These are phyloP conservation scores for Boletales sp. DNA, from an alignment of 768 basidiomycete species.

Conservation along the genomic window DNA sequence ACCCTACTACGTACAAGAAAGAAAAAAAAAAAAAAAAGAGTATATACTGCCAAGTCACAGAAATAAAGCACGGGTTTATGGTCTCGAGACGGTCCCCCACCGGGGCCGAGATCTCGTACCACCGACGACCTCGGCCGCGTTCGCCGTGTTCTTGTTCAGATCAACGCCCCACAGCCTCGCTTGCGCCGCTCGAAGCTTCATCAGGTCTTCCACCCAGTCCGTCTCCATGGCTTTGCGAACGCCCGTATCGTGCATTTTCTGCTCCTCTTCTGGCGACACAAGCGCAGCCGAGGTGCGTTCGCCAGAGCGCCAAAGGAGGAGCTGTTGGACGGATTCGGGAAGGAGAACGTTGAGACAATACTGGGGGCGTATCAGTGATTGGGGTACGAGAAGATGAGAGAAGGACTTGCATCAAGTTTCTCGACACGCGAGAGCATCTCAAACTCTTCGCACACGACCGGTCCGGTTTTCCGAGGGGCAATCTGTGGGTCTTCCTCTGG, in stretches of 20 bases:
- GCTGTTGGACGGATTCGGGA: constrained; percentile 66
- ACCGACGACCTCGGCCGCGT: constrained; percentile 12
- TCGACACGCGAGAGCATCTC: constrained; percentile 42
- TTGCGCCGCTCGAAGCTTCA: constrained; percentile 35
- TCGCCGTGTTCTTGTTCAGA: constrained; percentile 30
- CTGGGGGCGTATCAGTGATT: constrained; percentile 31
- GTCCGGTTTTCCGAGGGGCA: constrained; percentile 5
- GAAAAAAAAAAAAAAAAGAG: background rate
- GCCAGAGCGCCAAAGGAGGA: constrained; percentile 70
- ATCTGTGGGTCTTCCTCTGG: constrained; percentile 7
- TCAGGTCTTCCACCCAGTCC: constrained; percentile 70
- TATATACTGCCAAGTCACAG: background rate
- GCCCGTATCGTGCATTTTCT: constrained; percentile 48
- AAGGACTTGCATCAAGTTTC: constrained; percentile 47
- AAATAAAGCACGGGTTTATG: constrained; percentile 13
- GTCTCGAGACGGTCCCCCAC: constrained; percentile 17
- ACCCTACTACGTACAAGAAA: constrained; percentile 1
- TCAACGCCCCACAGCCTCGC: constrained; percentile 37
- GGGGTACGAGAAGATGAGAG: background rate
- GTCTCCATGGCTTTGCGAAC: constrained; percentile 45
- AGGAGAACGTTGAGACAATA: constrained; percentile 72
- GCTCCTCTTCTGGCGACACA: constrained; percentile 53
- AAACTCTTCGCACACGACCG: constrained; percentile 40
- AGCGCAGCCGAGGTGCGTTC: constrained; percentile 48
- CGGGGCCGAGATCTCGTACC: constrained; percentile 32